Base-by-base conservation (phyloP, 2,329 filamentous ascomycete genomes). In the Apiospora aurea region DNA sequence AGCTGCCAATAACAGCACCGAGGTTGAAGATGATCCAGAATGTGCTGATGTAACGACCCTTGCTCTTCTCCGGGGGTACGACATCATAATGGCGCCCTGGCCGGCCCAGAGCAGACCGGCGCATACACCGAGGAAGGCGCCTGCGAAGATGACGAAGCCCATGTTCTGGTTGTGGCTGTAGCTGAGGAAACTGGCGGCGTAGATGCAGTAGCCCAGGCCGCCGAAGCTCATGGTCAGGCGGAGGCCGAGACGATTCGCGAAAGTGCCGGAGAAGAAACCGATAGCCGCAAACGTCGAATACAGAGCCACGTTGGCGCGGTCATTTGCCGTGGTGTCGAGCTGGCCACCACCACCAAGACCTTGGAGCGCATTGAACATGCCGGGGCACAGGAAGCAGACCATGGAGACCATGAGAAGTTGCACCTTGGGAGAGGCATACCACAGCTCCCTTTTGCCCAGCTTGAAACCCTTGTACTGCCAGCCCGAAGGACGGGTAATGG, bases 21-120 rank as follows among this genome's bases (percentile, higher is more conserved):
- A 95, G 82, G 83, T 97, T 97, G 87, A 97, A 98, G 78, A 98
- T 97, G 81, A 95, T 91, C 95, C 95, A 97, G 84, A 97, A 97
- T 85, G 91, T 91, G 73, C 93, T 93, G 81, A 97, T 97, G 81
- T 95, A 97, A 73, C 92, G 91, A 64, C 95, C 95, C 86, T 97
- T 97, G 75, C 90, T 89, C 46, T 89, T 82, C 83, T 97, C 95
- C 26, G 89, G 86, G 95, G 95, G 81, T 97, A 97, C 53, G 93
- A 91, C 90, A 97, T 96, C 92, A 96, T 95, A 79, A 96, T 94
- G 72, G 93, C 91, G 73, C 94, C 93, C 83, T 96, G 93, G 0
- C 92, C 94, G 46, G 92, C 92, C 94, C 94, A 96, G 49, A 96
- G 86, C 51, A 96, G 86, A 79, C 92, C 93, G 67, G 94, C 94